phyloP scores from a whole-genome alignment of 768 basidiomycete species.

The Butyriboletus loyo region DNA sequence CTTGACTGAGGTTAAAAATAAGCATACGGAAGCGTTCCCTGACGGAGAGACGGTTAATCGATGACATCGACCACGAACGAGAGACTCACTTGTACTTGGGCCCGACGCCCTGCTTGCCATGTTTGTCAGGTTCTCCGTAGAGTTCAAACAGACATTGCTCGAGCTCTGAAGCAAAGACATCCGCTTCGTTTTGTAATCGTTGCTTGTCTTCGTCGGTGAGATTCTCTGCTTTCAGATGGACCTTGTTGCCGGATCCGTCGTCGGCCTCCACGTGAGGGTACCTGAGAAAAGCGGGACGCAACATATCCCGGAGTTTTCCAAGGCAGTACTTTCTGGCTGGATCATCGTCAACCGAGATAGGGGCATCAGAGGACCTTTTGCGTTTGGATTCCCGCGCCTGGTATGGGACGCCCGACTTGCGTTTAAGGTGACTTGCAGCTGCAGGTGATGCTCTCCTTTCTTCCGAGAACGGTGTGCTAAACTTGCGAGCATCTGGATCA shows the following conservation, averaged over 20 bases:
- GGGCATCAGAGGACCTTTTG: conserved; percentile 43
- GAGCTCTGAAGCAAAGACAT: conserved; percentile 64
- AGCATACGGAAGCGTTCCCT: conserved; percentile 92
- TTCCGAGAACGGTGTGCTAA: conserved; percentile 17
- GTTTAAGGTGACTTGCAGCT: conserved; percentile 40
- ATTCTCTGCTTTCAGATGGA: conserved; percentile 49
- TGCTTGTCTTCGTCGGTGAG: conserved; percentile 60
- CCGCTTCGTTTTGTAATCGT: conserved; percentile 53
- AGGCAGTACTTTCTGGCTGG: conserved; percentile 78
- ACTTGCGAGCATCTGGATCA: conserved; percentile 11
- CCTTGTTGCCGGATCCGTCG: conserved; percentile 31
- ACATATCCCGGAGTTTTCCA: conserved; percentile 68
- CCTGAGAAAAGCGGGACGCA: conserved; percentile 65
- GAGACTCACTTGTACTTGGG: conserved; percentile 76
- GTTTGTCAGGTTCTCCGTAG: conserved; percentile 76
- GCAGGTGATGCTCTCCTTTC: conserved; percentile 22
- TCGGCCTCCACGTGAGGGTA: conserved; percentile 54
- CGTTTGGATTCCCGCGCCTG: conserved; percentile 44
- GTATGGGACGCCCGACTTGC: conserved; percentile 46
- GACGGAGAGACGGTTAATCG: conserved; percentile 8
- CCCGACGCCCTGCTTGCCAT: conserved; percentile 57
- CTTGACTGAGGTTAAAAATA: conserved; percentile 82
- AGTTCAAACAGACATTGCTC: conserved; percentile 75
- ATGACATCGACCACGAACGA: background rate
- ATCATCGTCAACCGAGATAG: conserved; percentile 52